Evolutionary conservation across 1,284 basidiomycete genomes (phyloP), one percentile per base, ranked within the genome.

Genomic region (Apiotrichum sp.): DNA sequence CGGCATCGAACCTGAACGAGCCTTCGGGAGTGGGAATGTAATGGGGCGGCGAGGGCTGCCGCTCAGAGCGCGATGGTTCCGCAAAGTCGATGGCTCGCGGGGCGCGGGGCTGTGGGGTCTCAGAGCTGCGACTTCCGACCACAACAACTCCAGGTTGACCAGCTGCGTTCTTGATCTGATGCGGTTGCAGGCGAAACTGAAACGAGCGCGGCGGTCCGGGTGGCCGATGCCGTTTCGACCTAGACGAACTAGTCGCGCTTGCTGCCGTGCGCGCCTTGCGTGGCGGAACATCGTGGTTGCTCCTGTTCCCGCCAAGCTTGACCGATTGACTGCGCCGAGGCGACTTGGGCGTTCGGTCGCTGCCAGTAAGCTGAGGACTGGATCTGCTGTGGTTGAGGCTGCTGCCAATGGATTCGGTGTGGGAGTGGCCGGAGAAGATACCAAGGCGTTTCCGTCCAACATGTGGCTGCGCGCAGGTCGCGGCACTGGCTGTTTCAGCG

Each of bases 51-150:
- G 51, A 38, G 4, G 56, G 53, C 16, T 44, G 39, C 14, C 43
- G 40, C 38, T 44, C 16, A 29, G 47, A 13, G 11, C 22, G 43
- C 39, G 35, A 14, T 10, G 50, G 53, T 32, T 57, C 53, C 6
- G 53, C 59, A 47, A 61, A 61, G 46, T 61, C 59, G n/a, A 58
- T 50, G 4, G 47, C 13, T 8, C 53, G 50, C 1, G 50, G 45
- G 9, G 56, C 8, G 8, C 8, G 36, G 13, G 36, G 7, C 36
- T 13, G 36, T 13, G 36, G 13, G 8, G 13, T 38, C 13, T 7
- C 36, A 38, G 36, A 38, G 36, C 13, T 38, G 36, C 8, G 36
- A 7, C 36, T 7, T 38, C 36, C 36, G 13, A 38, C 36, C 7
- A 38, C 36, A 7, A 38, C 40, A 8, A 11, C 40, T 6, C 40